A percentile compares a stretch with the other conserved stretches of the same genome.
Conservation (phyloP, 345 rosid species). For the Psidium guajava region DNA sequence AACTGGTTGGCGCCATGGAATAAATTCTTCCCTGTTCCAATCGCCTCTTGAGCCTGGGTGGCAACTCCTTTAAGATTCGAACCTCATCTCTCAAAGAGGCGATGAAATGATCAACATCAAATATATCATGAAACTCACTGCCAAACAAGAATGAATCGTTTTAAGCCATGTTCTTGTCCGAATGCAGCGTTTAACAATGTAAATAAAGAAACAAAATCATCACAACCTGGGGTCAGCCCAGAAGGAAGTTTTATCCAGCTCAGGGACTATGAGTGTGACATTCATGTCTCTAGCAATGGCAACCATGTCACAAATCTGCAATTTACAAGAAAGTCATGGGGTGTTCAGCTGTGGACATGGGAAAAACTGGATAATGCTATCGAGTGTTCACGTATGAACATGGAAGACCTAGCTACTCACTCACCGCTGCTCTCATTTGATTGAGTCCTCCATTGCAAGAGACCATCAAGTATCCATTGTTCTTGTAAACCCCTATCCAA, state of each 20-base stretch:
- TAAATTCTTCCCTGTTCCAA: slow-evolving; percentile 10
- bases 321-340: not conserved
- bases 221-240: slow-evolving; percentile 27
- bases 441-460: slow-evolving; percentile 35
- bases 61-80: slow-evolving; percentile 29
- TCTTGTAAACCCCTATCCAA: slow-evolving; percentile 70
- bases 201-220: not conserved
- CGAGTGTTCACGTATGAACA: not conserved
- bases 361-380: not conserved
- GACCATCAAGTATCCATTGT: slow-evolving; percentile 93
- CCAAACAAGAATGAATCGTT: not conserved
- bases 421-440: slow-evolving; percentile 22
- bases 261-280: slow-evolving; percentile 24
- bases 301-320: slow-evolving; percentile 29
- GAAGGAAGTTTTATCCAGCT: slow-evolving; percentile 19
- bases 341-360: not conserved
- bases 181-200: not conserved
- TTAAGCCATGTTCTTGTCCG: not conserved
- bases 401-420: not conserved
- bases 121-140: slow-evolving; percentile 42
- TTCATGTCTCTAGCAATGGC: slow-evolving; percentile 19
- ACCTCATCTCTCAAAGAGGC: slow-evolving; percentile 35
- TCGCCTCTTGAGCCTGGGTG: slow-evolving; percentile 18
- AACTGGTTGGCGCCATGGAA: slow-evolving; percentile 38
- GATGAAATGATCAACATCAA: slow-evolving; percentile 40